phyloP scores from a whole-genome alignment of 2,329 filamentous ascomycete genomes.

The Alternaria dauci region DNA sequence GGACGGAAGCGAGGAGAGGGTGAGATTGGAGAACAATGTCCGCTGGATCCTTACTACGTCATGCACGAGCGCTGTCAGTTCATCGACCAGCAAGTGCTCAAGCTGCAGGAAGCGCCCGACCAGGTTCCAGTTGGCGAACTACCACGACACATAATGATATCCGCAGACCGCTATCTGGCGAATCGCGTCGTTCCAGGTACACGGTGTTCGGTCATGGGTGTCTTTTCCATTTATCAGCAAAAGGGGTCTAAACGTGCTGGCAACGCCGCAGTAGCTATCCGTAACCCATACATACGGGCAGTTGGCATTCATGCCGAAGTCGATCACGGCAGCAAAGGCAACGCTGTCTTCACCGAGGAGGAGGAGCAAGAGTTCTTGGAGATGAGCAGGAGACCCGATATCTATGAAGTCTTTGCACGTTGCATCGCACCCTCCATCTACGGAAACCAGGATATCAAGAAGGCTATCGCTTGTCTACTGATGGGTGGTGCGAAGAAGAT shows the following conservation, averaged over 20 bases:
- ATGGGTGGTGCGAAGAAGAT: constrained; percentile 98
- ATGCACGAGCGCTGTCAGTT: constrained; percentile 93
- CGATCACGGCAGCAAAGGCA: constrained; percentile 87
- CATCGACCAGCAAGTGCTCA: constrained; percentile 97
- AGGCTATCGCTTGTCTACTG: constrained; percentile 91
- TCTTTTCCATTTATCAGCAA: constrained; percentile 97
- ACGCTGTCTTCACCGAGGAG: constrained; percentile 85
- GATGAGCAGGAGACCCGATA: constrained; percentile 85
- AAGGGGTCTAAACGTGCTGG: constrained; percentile 82
- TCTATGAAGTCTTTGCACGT: constrained; percentile 89
- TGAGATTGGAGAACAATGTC: constrained; percentile 78
- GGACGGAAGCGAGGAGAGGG: constrained; percentile 69
- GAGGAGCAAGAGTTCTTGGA: constrained; percentile 97
- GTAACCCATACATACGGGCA: constrained; percentile 92
- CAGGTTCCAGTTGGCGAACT: constrained; percentile 97
- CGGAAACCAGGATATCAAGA: constrained; percentile 95
- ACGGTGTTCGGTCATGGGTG: constrained; percentile 92
- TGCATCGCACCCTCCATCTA: constrained; percentile 98
- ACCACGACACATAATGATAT: constrained; percentile 92
- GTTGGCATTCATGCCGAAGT: constrained; percentile 91
- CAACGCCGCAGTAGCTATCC: constrained; percentile 87
- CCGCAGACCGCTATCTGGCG: constrained; percentile 93
- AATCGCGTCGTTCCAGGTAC: constrained; percentile 96
- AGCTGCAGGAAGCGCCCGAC: constrained; percentile 96
- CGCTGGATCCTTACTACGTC: constrained; percentile 94